phyloP scores from a whole-genome alignment of 202 grass and related monocot genomes.

The Panicum hallii region DNA sequence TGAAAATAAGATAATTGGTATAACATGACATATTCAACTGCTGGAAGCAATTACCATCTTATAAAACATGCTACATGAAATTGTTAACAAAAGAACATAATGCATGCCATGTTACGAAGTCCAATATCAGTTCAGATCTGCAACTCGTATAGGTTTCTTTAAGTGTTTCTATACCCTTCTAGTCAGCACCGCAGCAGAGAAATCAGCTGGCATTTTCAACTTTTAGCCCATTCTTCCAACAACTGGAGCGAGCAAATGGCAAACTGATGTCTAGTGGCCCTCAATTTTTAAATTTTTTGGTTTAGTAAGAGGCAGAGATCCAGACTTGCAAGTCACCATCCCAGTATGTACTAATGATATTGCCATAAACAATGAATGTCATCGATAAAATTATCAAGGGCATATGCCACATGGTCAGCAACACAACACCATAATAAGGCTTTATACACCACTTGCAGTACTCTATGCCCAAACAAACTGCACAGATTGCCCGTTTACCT shows the following conservation, averaged over 20 bases:
- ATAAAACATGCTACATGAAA: neutral
- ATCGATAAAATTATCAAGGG: neutral
- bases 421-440: constrained; percentile 6
- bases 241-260: neutral
- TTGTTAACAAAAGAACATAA: neutral
- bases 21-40: constrained; percentile 4
- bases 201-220: neutral
- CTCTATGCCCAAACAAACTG: constrained; percentile 29
- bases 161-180: neutral
- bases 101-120: constrained; percentile 3
- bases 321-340: neutral
- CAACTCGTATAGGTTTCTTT: neutral
- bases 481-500: constrained; percentile 51
- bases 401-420: constrained; percentile 1
- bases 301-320: constrained; percentile 15
- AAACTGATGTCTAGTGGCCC: neutral
- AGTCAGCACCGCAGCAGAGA: neutral
- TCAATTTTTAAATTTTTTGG: neutral
- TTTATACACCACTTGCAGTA: neutral
- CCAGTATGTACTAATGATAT: constrained; percentile 3
- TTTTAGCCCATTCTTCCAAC: constrained; percentile 22
- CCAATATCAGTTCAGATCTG: neutral
- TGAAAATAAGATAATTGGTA: constrained; percentile 32
- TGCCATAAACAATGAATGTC: neutral
- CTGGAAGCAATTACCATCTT: constrained; percentile 17